Conservation (phyloP, 2,329 filamentous ascomycete species). For the Aureobasidium sp. region DNA sequence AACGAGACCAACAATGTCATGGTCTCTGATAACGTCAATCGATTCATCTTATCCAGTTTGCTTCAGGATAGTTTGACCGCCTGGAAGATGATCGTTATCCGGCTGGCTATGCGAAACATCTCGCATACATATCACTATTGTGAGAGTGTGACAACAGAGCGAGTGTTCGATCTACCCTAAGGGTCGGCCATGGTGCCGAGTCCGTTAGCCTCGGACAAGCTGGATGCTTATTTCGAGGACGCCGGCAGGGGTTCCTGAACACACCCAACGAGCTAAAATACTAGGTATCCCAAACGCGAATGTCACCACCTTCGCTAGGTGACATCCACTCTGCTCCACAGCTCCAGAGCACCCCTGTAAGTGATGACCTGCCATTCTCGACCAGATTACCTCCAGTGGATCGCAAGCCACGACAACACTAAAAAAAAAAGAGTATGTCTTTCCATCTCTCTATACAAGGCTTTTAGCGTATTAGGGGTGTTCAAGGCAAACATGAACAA, state of each 20-base stretch:
- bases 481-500: not conserved
- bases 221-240: not conserved
- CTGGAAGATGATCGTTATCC: not conserved
- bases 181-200: not conserved
- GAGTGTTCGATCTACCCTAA: not conserved
- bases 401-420: not conserved
- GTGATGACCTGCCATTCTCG: not conserved
- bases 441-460: no score
- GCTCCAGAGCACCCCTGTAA: not conserved
- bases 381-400: not conserved
- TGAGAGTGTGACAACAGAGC: not conserved
- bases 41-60: not conserved
- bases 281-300: not conserved
- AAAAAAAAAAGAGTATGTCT: no score
- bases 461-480: not conserved
- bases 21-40: not conserved
- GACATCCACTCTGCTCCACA: not conserved
- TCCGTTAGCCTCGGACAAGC: not conserved
- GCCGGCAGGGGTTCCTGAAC: not conserved
- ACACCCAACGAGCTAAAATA: not conserved
- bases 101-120: not conserved
- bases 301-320: not conserved
- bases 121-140: not conserved
- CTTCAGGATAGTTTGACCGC: not conserved
- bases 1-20: not conserved